Conservation (phyloP, 805 yeast species). For the Komagataella pastoris region DNA sequence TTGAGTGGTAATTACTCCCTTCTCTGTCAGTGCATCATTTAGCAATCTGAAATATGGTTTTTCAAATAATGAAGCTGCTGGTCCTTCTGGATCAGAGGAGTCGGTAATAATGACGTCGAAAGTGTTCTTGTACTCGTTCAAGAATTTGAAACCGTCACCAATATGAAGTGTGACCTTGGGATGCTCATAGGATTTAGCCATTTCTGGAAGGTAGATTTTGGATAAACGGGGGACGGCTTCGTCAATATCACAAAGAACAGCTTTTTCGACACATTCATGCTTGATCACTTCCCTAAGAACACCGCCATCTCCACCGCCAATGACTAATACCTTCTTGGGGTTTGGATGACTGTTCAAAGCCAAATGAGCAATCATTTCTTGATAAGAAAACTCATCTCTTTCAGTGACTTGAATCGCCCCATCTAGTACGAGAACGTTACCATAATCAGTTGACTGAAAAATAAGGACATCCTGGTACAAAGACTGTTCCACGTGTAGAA, state of each 20-base stretch:
- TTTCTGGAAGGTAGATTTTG: constrained; percentile 58
- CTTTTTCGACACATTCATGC: constrained; percentile 39
- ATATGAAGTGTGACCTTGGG: constrained; percentile 54
- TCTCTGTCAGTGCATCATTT: constrained; percentile 42
- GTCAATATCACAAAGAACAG: constrained; percentile 83
- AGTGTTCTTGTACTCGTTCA: constrained; percentile 27
- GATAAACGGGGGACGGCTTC: constrained; percentile 65
- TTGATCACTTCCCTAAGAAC: constrained; percentile 81
- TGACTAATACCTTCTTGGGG: constrained; percentile 70
- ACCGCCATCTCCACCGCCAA: constrained; percentile 97
- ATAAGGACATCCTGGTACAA: constrained; percentile 74
- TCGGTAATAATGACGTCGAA: constrained; percentile 85
- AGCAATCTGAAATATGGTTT: constrained; percentile 61
- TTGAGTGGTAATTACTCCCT: constrained; percentile 72
- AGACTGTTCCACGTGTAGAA: constrained; percentile 56
- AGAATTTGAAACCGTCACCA: constrained; percentile 74
- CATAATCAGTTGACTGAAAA: constrained; percentile 63
- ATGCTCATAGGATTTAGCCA: constrained; percentile 56
- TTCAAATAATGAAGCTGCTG: constrained; percentile 84
- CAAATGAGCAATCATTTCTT: constrained; percentile 79
- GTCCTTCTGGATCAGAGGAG: constrained; percentile 92
- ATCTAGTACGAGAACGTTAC: constrained; percentile 80
- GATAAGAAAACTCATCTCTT: constrained; percentile 87
- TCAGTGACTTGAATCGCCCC: constrained; percentile 89
- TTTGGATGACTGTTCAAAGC: constrained; percentile 66